Conservation (phyloP, 139 green algal genomes). For the Raphidocelis subcapitata region DNA sequence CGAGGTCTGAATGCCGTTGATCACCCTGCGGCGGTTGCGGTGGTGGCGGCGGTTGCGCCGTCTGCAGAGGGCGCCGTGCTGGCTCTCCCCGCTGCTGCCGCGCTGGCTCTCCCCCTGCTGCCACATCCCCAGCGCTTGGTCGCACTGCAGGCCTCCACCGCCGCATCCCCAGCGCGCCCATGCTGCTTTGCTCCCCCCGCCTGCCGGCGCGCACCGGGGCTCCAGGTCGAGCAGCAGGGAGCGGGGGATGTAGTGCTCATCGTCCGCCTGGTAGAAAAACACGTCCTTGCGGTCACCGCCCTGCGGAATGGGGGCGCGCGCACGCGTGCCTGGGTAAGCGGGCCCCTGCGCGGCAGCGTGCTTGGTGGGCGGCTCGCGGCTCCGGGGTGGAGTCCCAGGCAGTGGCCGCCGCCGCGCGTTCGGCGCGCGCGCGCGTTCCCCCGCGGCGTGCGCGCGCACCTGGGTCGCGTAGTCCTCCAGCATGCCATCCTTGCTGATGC, state of each 20-base stretch:
- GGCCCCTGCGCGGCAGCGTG: not conserved
- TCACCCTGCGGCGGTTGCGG: slow-evolving; percentile 69
- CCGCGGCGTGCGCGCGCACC: too few species aligned
- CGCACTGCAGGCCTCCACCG: too few species aligned
- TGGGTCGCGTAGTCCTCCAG: slow-evolving; percentile 87
- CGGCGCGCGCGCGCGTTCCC: too few species aligned
- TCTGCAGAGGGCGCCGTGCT: too few species aligned
- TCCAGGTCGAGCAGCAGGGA: slow-evolving; percentile 97
- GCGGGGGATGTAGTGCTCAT: slow-evolving; percentile 97
- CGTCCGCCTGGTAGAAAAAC: slow-evolving; percentile 99
- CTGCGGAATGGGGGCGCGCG: not conserved
- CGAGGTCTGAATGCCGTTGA: slow-evolving; percentile 94
- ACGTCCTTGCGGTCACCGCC: slow-evolving; percentile 95
- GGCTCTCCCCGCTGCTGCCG: not conserved
- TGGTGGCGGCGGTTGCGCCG: too few species aligned
- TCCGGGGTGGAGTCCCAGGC: not conserved
- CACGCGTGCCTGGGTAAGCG: not conserved
- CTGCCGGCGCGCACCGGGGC: slow-evolving; percentile 57
- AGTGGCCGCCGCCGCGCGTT: too few species aligned
- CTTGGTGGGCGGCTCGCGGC: not conserved
- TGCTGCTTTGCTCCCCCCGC: too few species aligned
- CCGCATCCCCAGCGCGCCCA: too few species aligned
- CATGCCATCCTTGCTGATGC: slow-evolving; percentile 95
- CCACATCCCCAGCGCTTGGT: too few species aligned
- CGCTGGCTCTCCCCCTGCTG: not conserved